Evolutionary conservation across 805 yeast species (phyloP).

Genomic region (Wickerhamiella spandovensis): DNA sequence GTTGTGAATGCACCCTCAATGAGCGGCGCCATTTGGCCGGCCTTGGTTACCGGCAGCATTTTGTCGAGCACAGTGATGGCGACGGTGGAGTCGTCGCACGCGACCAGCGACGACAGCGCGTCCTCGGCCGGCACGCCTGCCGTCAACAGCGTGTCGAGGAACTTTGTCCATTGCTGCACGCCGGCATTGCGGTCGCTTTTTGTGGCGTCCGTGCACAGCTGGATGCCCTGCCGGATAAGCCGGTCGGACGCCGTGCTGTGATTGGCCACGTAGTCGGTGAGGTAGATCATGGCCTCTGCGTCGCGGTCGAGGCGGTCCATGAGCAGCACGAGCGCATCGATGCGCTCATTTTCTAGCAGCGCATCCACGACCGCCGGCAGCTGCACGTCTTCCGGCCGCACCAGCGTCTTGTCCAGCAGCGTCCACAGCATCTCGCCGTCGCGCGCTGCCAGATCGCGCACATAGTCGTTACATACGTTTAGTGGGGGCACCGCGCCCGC

Average conservation of each 20-base stretch:
- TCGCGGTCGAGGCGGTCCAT: conserved; percentile 15
- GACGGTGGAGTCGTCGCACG: conserved; percentile 1
- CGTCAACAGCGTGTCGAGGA: conserved; percentile 30
- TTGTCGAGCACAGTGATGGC: conserved; percentile 2
- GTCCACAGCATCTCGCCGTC: conserved; percentile 12
- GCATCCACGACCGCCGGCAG: conserved; percentile 19
- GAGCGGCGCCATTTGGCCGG: neutral
- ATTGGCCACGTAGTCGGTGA: conserved; percentile 11
- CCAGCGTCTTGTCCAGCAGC: conserved; percentile 16
- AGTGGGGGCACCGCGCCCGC: conserved; percentile 7
- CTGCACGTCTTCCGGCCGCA: conserved; percentile 21
- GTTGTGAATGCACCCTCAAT: conserved; percentile 5
- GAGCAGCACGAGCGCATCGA: conserved; percentile 19
- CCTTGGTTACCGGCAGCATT: neutral
- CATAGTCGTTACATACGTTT: conserved; percentile 5
- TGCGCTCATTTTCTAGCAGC: conserved; percentile 15
- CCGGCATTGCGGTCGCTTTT: conserved; percentile 12
- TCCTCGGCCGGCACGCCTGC: neutral
- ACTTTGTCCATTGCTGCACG: conserved; percentile 29
- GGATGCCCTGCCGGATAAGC: conserved; percentile 11
- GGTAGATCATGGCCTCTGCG: conserved; percentile 23
- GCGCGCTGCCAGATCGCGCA: conserved; percentile 6
- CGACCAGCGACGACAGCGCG: conserved; percentile 1
- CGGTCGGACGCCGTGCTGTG: conserved; percentile 7
- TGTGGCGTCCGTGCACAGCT: conserved; percentile 14